A percentile compares a stretch with the other conserved stretches of the same genome.
phyloP scores from a whole-genome alignment of 768 basidiomycete species.

The Podaxis sp. region DNA sequence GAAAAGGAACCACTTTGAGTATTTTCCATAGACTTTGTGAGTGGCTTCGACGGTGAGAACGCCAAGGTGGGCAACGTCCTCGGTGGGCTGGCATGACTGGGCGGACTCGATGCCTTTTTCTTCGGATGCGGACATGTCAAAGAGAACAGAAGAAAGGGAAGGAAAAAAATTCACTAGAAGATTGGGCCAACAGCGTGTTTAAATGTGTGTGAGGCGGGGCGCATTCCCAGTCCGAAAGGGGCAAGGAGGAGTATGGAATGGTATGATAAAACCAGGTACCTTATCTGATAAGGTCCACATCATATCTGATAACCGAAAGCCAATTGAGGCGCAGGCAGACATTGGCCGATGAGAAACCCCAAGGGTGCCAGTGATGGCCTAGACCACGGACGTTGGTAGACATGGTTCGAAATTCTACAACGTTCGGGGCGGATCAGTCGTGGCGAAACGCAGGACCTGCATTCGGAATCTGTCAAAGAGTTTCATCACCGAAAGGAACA shows the following conservation, averaged over 20 bases:
- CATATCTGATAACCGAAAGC: constrained; percentile 1
- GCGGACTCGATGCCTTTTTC: constrained; percentile 21
- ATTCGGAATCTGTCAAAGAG: no score
- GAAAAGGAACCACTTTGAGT: constrained; percentile 61
- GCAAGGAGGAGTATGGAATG: not conserved
- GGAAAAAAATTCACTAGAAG: not conserved
- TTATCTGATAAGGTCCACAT: constrained; percentile 1
- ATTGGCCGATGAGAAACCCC: no score
- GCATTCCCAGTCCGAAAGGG: not conserved
- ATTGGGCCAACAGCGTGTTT: not conserved
- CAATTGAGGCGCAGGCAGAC: not conserved
- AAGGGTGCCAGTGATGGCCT: no score
- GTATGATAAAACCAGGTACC: not conserved
- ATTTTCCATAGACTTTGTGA: constrained; percentile 50
- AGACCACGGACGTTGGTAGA: no score
- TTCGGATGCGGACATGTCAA: constrained; percentile 20
- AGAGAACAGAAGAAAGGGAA: constrained; percentile 1
- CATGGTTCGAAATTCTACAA: no score
- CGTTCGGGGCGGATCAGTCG: no score
- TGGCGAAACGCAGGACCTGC: no score
- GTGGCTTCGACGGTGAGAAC: constrained; percentile 52
- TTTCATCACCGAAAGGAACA: no score
- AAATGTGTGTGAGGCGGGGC: not conserved
- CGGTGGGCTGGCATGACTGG: constrained; percentile 1
- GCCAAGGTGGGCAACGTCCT: constrained; percentile 35